A percentile compares a stretch with the other conserved stretches of the same genome.
Conservation (phyloP, 140 eudicot genomes). For the Stevia rebaudiana region DNA sequence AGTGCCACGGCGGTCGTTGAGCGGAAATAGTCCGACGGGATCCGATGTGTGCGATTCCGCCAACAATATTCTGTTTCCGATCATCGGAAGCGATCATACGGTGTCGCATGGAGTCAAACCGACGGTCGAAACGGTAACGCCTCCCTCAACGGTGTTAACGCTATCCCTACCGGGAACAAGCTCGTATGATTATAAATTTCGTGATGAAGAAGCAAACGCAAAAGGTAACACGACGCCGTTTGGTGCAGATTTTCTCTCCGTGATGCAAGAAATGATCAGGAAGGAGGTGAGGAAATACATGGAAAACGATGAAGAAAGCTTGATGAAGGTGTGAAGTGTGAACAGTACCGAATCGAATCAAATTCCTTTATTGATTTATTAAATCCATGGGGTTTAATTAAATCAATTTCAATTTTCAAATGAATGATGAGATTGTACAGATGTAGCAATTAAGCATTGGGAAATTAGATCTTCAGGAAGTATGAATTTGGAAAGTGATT, state of each 20-base stretch:
- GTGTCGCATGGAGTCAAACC: neutral
- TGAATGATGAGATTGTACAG: conserved; percentile 23
- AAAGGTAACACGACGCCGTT: conserved; percentile 9
- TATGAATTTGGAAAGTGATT: conserved; percentile 14
- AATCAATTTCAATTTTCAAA: neutral
- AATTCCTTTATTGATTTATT: neutral
- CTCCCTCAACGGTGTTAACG: conserved; percentile 22
- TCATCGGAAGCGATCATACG: neutral
- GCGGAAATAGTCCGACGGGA: conserved; percentile 29
- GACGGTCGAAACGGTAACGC: neutral
- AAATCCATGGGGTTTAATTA: conserved; percentile 11
- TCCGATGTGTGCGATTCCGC: conserved; percentile 25
- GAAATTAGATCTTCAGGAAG: neutral
- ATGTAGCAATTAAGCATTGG: neutral
- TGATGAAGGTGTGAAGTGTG: conserved; percentile 3
- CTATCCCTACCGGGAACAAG: conserved; percentile 21
- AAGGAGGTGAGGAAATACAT: conserved; percentile 29
- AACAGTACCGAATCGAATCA: neutral
- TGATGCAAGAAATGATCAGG: conserved; percentile 33
- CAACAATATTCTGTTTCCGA: neutral
- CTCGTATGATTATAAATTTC: neutral
- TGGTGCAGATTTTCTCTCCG: conserved; percentile 16
- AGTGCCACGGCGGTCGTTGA: conserved; percentile 20
- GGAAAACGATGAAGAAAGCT: conserved; percentile 17
- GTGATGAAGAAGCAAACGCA: conserved; percentile 4